These are phyloP conservation scores for Pyrenophora seminiperda DNA, from an alignment of 2,329 filamentous ascomycete species.

Conservation along the genomic window DNA sequence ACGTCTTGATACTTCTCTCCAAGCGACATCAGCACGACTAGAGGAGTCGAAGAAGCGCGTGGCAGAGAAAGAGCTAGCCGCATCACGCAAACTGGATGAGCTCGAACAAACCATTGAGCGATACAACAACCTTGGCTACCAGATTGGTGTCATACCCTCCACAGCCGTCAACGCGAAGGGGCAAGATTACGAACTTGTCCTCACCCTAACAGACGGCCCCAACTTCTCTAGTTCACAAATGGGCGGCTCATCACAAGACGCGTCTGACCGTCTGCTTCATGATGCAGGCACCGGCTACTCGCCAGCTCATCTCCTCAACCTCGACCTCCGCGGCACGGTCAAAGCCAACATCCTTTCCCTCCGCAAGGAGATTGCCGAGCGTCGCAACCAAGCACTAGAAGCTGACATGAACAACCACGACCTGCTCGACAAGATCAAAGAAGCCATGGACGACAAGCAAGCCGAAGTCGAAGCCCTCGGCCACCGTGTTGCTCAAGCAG, in stretches of 20 bases:
- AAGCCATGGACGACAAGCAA: constrained; percentile 94
- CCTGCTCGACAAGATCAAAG: constrained; percentile 89
- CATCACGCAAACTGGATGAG: constrained; percentile 83
- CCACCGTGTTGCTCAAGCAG: constrained; percentile 83
- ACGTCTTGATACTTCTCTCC: constrained; percentile 85
- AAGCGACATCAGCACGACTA: constrained; percentile 73
- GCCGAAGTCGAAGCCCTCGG: constrained; percentile 90
- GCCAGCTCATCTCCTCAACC: constrained; percentile 82
- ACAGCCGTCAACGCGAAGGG: constrained; percentile 86
- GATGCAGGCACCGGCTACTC: constrained; percentile 87
- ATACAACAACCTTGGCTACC: constrained; percentile 94
- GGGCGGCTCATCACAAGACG: constrained; percentile 50
- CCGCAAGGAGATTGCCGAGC: constrained; percentile 89
- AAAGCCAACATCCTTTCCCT: constrained; percentile 78
- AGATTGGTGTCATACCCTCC: constrained; percentile 85
- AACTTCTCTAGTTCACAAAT: constrained; percentile 68
- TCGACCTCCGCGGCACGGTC: constrained; percentile 82
- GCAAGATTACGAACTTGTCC: constrained; percentile 79
- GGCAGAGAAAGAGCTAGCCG: constrained; percentile 85
- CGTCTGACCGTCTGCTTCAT: constrained; percentile 76
- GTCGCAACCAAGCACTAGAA: constrained; percentile 80
- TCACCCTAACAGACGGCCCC: constrained; percentile 78
- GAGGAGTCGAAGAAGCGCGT: constrained; percentile 86
- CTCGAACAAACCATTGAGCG: constrained; percentile 87
- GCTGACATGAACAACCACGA: constrained; percentile 95